phyloP scores from a whole-genome alignment of 768 basidiomycete genomes.

The Auricularia auricula-judae region DNA sequence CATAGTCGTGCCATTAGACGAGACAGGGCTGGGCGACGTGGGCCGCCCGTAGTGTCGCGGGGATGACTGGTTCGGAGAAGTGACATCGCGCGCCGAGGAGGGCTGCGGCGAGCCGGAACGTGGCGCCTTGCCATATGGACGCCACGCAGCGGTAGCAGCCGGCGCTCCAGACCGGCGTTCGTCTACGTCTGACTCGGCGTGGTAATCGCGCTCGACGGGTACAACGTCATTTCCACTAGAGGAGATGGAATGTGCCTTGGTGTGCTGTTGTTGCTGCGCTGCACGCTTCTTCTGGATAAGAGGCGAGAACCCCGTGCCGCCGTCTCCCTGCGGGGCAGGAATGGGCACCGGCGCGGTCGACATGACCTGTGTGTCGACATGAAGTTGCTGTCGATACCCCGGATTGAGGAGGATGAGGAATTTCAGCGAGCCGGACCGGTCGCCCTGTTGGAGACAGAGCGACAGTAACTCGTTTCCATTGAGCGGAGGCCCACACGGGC shows the following conservation, averaged over 20 bases:
- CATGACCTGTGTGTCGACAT: neutral
- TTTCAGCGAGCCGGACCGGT: conserved; percentile 72
- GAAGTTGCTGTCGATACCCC: neutral
- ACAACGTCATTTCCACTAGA: neutral
- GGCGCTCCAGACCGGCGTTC: neutral
- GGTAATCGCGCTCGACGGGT: neutral
- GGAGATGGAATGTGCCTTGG: neutral
- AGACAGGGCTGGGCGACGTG: neutral
- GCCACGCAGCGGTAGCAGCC: neutral
- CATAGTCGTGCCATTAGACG: neutral
- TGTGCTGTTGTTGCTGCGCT: neutral
- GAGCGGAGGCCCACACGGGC: conserved; percentile 63
- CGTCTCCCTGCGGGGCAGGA: neutral
- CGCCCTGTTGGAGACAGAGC: conserved; percentile 62
- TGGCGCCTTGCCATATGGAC: neutral
- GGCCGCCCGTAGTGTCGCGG: neutral
- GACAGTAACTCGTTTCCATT: conserved; percentile 58
- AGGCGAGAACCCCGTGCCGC: neutral
- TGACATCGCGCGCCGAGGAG: neutral
- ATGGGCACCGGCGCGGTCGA: neutral
- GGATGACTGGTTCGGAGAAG: neutral
- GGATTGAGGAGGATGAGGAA: conserved; percentile 56
- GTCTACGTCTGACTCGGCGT: neutral
- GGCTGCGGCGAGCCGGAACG: neutral
- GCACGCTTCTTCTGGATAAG: neutral